Evolutionary conservation across 768 basidiomycete genomes (phyloP), one percentile per base, ranked within the genome.

Genomic region (Trametopsis cervina): DNA sequence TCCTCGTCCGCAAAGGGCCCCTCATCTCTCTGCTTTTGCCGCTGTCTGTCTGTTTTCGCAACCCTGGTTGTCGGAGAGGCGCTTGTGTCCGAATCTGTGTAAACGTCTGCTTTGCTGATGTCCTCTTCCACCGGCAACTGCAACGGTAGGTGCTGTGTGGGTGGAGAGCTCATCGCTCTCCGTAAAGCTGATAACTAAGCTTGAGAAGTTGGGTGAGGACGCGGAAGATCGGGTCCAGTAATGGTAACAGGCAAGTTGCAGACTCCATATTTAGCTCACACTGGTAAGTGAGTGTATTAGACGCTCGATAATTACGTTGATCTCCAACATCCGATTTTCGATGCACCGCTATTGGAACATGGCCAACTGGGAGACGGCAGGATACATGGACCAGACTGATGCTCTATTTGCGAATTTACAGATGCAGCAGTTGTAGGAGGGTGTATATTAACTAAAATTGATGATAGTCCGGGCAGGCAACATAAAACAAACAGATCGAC

Each of bases 71-170:
- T 33, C 15, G 29, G 29, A 7, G 29, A 33, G 15, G 29, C 29
- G 29, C 57, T 62, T 65, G 58, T 51, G 57, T 59, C 57, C 60
- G 24, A 18, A 41, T 69, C 7, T 60, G 47, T 67, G 71, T 68
- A 70, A 15, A 53, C 60, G 36, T 54, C 56, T 18, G 65, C 63
- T 13, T 63, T 56, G 42, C 61, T 59, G 52, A 77, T 68, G 53
- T 80, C 76, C 48, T 75, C 72, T 49, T 75, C 72, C 49, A 76
- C 77, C 4, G 66, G 70, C 22, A 71, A 67, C 9, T 33, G 29
- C 29, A 7, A 15, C 7, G 29, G 69, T 63, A 29, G 71, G 66
- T 68, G 60, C 20, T 61, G 50, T 45, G 58, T 54, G 40, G 40
- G 11, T 26, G 57, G 56, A 15, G 52, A 43, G 44, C 46, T 53